Percentiles rank a stretch among this genome's conserved stretches.
Evolutionary conservation across 768 basidiomycete genomes (phyloP).

Genomic region (Tulasnella sp.): DNA sequence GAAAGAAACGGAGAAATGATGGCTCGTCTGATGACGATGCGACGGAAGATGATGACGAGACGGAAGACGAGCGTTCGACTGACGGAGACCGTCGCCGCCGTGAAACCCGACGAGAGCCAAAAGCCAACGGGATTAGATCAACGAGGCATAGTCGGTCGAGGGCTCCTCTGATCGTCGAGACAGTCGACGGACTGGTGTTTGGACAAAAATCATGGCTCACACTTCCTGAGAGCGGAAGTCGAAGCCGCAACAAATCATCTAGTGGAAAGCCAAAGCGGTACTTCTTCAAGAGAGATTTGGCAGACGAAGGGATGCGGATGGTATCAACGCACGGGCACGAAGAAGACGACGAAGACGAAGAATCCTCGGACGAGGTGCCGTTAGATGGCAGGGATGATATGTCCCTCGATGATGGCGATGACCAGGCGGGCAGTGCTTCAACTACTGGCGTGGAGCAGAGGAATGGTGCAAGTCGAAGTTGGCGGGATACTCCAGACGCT

Average conservation of each 20-base stretch:
- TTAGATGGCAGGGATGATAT: slow-evolving; percentile 7
- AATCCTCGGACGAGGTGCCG: not conserved
- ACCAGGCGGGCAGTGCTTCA: not conserved
- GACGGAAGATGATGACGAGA: slow-evolving; percentile 27
- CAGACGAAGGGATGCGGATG: slow-evolving; percentile 1
- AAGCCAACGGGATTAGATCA: not conserved
- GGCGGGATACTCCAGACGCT: slow-evolving; percentile 9
- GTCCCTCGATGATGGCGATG: slow-evolving; percentile 1
- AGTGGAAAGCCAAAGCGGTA: slow-evolving; percentile 24
- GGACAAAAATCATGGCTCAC: slow-evolving; percentile 20
- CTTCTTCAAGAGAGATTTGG: slow-evolving; percentile 22
- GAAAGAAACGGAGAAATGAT: slow-evolving; percentile 16
- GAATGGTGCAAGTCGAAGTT: not conserved
- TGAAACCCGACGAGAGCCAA: not conserved
- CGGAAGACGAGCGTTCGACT: slow-evolving; percentile 14
- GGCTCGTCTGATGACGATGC: slow-evolving; percentile 15
- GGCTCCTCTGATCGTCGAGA: slow-evolving; percentile 13
- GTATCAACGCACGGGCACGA: not conserved
- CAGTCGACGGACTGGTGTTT: slow-evolving; percentile 24
- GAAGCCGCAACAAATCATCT: not conserved
- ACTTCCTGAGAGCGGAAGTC: not conserved
- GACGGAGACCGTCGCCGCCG: slow-evolving; percentile 1
- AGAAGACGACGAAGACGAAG: not conserved
- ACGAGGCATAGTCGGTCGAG: not conserved
- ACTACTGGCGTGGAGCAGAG: not conserved